These are phyloP conservation scores for Plasmodium blacklocki DNA, from an alignment of 169 alveolate genomes.

Conservation along the genomic window DNA sequence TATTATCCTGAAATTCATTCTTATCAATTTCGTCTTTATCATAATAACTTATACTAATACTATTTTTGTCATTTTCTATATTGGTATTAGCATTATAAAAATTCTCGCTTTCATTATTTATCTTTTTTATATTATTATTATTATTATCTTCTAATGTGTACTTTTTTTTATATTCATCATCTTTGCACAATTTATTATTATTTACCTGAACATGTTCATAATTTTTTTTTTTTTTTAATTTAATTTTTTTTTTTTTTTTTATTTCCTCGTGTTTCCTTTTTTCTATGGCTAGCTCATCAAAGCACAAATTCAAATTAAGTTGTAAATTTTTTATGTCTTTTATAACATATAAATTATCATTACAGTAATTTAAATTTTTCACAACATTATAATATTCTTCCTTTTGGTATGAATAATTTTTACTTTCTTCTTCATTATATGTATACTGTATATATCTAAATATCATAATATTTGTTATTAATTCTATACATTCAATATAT, in stretches of 20 bases:
- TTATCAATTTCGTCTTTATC: neutral
- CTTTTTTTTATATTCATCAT: neutral
- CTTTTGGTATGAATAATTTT: constrained; percentile 8
- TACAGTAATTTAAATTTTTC: neutral
- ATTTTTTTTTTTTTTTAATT: neutral
- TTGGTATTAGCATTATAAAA: neutral
- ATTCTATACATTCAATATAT: constrained; percentile 31
- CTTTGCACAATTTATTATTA: neutral
- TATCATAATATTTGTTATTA: constrained; percentile 54
- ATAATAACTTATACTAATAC: neutral
- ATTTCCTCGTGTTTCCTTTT: too few relatives aligned
- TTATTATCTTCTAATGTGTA: neutral
- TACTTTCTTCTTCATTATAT: constrained; percentile 1
- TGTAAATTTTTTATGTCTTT: neutral
- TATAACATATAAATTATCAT: constrained; percentile 1
- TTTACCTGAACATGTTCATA: neutral
- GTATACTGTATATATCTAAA: constrained; percentile 56
- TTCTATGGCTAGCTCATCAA: too few relatives aligned
- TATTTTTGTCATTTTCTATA: neutral
- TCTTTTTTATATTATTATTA: too few relatives aligned
- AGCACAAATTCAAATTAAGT: neutral
- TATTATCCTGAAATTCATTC: neutral
- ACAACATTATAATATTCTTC: neutral
- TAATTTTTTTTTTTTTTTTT: neutral
- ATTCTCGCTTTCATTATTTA: too few relatives aligned